A percentile compares a stretch with the other conserved stretches of the same genome.
These are phyloP conservation scores for Crithidia bombi DNA, from an alignment of 208 protist species.

Conservation along the genomic window DNA sequence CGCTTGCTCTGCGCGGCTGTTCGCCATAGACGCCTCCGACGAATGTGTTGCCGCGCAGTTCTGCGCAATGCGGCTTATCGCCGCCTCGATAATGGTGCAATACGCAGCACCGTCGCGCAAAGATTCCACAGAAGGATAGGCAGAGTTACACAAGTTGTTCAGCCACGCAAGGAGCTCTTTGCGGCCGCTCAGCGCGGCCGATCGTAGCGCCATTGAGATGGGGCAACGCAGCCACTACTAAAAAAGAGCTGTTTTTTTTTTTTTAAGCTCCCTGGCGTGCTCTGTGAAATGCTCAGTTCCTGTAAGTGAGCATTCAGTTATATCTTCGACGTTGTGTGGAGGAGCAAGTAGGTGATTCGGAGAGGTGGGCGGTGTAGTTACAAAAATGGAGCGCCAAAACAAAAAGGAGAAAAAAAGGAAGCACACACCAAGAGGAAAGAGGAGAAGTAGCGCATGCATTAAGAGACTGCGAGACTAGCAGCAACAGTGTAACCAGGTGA, in stretches of 20 bases:
- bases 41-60: conserved; percentile 46
- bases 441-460: too few species aligned
- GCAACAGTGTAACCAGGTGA: too few species aligned
- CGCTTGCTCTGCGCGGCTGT: conserved; percentile 27
- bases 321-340: too few species aligned
- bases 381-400: too few species aligned
- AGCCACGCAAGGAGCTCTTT: conserved; percentile 81
- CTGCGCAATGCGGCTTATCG: conserved; percentile 59
- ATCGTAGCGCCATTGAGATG: conserved; percentile 14
- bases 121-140: conserved; percentile 83
- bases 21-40: conserved; percentile 36
- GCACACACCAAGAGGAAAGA: too few species aligned
- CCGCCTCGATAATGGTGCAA: conserved; percentile 80
- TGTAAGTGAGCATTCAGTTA: too few species aligned
- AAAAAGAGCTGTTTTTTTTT: not conserved
- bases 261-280: not conserved
- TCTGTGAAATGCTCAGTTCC: conserved; percentile 15
- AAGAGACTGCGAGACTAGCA: too few species aligned
- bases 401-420: too few species aligned
- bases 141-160: conserved; percentile 74
- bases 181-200: conserved; percentile 50
- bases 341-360: too few species aligned
- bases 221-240: not conserved
- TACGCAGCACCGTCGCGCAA: conserved; percentile 84
- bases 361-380: too few species aligned